These are phyloP conservation scores for Pythium myriotylum DNA, from an alignment of 352 stramenopile species.

Conservation along the genomic window DNA sequence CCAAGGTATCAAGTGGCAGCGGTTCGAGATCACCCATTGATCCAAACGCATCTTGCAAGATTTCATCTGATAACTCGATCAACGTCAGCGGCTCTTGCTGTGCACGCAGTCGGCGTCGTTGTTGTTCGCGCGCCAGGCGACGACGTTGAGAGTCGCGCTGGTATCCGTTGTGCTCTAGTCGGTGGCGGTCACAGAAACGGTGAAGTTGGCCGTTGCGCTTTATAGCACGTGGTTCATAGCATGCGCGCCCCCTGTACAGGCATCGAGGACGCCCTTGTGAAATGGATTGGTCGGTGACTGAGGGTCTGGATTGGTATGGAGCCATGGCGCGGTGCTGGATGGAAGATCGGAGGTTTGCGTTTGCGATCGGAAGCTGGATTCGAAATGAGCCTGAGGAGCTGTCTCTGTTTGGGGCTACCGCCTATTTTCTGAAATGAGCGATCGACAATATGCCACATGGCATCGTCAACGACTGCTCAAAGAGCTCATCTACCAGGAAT, in stretches of 20 bases:
- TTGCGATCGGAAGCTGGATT: no score
- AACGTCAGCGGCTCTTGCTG: not conserved
- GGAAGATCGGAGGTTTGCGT: no score
- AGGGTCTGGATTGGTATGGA: no score
- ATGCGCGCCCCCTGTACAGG: not conserved
- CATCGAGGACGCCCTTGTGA: not conserved
- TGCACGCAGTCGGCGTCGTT: not conserved
- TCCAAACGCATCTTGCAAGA: not conserved
- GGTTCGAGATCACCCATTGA: no score
- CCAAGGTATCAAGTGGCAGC: no score
- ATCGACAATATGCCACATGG: no score
- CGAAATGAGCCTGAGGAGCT: no score
- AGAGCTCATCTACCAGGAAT: no score
- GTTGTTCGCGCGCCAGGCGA: not conserved
- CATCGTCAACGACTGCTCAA: no score
- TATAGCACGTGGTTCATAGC: not conserved
- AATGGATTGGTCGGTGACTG: not conserved
- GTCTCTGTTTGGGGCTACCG: no score
- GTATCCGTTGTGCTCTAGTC: not conserved
- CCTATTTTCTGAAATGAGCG: no score
- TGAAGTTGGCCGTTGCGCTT: not conserved
- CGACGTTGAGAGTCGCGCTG: not conserved
- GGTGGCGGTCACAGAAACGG: not conserved
- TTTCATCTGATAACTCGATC: not conserved
- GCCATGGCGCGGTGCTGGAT: no score